Percentiles rank a stretch among this genome's conserved stretches.
These are phyloP conservation scores for Talaromyces sp. DNA, from an alignment of 2,329 filamentous ascomycete genomes.

Conservation along the genomic window DNA sequence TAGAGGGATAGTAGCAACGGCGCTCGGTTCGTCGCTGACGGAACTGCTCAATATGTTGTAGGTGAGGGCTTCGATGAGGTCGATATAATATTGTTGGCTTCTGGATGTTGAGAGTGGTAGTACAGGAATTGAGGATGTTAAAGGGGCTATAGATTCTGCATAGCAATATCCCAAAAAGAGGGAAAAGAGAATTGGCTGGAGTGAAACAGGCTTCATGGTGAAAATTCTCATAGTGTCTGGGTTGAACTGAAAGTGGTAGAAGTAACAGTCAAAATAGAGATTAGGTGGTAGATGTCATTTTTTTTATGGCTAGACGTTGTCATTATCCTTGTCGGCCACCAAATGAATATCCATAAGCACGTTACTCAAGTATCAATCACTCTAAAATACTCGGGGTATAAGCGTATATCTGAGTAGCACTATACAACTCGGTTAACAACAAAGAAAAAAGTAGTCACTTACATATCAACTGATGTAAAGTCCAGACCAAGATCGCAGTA, in stretches of 20 bases:
- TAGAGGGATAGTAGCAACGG: neutral
- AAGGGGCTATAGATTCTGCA: neutral
- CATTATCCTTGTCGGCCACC: neutral
- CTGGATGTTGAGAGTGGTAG: neutral
- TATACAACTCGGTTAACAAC: neutral
- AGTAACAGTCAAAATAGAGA: neutral
- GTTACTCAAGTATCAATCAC: neutral
- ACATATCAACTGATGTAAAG: neutral
- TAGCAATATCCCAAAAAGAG: neutral
- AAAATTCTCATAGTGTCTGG: neutral
- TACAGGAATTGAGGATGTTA: neutral
- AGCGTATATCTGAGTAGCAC: neutral
- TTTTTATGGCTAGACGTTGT: neutral
- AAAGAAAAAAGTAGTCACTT: neutral
- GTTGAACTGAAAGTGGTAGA: neutral
- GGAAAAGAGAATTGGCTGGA: neutral
- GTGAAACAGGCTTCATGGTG: neutral
- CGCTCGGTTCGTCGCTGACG: neutral
- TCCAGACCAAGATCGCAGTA: neutral
- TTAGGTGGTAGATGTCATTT: neutral
- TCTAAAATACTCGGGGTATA: neutral
- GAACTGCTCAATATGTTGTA: neutral
- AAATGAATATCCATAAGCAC: neutral
- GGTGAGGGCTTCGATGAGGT: neutral
- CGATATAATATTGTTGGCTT: neutral